Percentiles rank a stretch among this genome's conserved stretches.
phyloP scores from a whole-genome alignment of 108 stramenopile species.

The Aurantiochytrium sp. region DNA sequence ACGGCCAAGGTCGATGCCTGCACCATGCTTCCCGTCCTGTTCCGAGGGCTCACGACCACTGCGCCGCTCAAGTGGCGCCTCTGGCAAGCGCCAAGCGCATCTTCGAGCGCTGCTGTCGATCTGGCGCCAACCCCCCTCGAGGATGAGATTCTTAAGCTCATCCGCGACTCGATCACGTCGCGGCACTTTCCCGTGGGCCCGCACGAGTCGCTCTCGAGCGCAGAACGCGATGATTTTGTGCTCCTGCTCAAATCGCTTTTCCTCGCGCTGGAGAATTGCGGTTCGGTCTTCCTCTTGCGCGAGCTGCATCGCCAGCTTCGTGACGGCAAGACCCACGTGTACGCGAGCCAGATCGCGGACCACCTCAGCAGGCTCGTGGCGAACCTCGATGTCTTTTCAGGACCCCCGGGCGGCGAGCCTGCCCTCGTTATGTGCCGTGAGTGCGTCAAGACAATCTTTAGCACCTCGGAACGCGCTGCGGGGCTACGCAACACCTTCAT shows the following conservation, averaged over 20 bases:
- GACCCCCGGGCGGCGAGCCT: not conserved
- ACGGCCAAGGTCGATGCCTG: constrained; percentile 13
- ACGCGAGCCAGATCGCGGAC: not conserved
- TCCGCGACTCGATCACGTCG: not conserved
- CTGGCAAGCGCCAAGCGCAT: not conserved
- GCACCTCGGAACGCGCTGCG: not conserved
- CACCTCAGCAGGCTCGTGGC: not conserved
- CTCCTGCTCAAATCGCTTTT: not conserved
- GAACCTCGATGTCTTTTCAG: not conserved
- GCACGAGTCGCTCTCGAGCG: not conserved
- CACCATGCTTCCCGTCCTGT: not conserved
- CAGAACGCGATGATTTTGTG: not conserved
- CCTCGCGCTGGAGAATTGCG: not conserved
- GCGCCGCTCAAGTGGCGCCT: not conserved
- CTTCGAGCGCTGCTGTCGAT: no score
- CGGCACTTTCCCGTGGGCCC: not conserved
- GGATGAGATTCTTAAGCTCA: not conserved
- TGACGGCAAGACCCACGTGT: not conserved
- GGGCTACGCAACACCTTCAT: not conserved
- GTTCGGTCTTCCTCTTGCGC: not conserved
- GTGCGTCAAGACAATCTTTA: not conserved
- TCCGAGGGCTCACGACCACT: not conserved
- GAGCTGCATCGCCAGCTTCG: not conserved
- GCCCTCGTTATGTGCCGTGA: not conserved
- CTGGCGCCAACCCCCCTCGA: not conserved